These are phyloP conservation scores for Hyphopichia wangnamkhiaoensis DNA, from an alignment of 1,139 yeast genomes.

Conservation along the genomic window DNA sequence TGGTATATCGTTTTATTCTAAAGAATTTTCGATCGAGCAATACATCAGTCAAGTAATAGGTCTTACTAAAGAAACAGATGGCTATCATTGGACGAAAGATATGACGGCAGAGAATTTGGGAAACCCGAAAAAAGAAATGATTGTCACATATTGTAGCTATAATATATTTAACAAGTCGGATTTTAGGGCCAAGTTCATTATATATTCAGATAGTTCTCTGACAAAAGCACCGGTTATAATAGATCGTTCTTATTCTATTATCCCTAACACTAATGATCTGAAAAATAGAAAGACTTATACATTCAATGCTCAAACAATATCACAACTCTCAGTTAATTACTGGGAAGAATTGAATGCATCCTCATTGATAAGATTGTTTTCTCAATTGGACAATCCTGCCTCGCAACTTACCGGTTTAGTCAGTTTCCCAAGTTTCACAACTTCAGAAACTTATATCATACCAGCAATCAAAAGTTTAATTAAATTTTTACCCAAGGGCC, in stretches of 20 bases:
- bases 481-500: constrained; percentile 27
- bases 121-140: constrained; percentile 31
- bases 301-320: constrained; percentile 20
- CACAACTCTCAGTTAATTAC: constrained; percentile 17
- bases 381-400: constrained; percentile 36
- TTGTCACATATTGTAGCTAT: constrained; percentile 51
- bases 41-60: constrained; percentile 33
- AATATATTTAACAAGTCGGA: constrained; percentile 52
- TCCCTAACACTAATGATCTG: constrained; percentile 20
- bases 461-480: constrained; percentile 21
- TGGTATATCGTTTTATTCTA: constrained; percentile 28
- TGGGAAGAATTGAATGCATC: constrained; percentile 45
- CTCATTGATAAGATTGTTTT: constrained; percentile 31
- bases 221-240: constrained; percentile 23
- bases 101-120: constrained; percentile 9
- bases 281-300: constrained; percentile 18
- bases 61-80: constrained; percentile 19
- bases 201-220: constrained; percentile 23
- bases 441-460: constrained; percentile 16
- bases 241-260: constrained; percentile 31
- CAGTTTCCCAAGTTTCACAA: constrained; percentile 24
- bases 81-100: constrained; percentile 17
- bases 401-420: constrained; percentile 38
- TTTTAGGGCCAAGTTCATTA: constrained; percentile 38
- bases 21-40: constrained; percentile 27